Evolutionary conservation across 257 asterid genomes (phyloP), one percentile per base, ranked within the genome.

Genomic region (Ehretia macrophylla): DNA sequence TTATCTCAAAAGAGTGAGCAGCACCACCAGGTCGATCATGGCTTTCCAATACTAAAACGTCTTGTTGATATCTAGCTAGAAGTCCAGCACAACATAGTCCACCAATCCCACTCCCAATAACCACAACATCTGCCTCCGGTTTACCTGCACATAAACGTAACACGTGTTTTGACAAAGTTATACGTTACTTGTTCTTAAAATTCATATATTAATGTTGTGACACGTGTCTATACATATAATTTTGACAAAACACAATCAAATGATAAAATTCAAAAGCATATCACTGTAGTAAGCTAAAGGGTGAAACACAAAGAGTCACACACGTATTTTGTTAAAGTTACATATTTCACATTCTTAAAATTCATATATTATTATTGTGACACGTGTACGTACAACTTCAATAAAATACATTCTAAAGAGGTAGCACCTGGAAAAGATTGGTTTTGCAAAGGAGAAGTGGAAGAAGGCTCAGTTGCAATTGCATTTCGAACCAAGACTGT

Each of bases 1-100:
- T 88, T 20, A 88, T 73, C 63, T 86, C 84, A 53, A 92, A 88
- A 32, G 97, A 79, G 76, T 92, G 98, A 58, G 98, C 95, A 58
- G 97, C 97, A 45, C 97, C 98, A 9, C 98, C 98, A 3, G 98
- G 94, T 42, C 51, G 56, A 76, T 92, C 96, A 60, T 88, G 95
- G 79, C 98, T 92, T 75, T 92, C 98, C 51, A 92, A 71, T 1
- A 92, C 93, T 66, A 92, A 55, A 65, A 88, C 97, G 64, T 92
- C 90, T 68, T 80, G 88, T 65, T 76, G 63, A 61, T 88, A 92
- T 72, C 97, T 81, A 51, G 98, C 98, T 53, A 88, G 79, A 65
- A 92, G 97, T 37, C 87, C 78, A 19, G 85, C 97, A 67, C 95
- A 92, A 59, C 95, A 85, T 46, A 92, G 72, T 37, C 98, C 97